Conservation (phyloP, 2,329 filamentous ascomycete genomes). For the Penicillium sp. region DNA sequence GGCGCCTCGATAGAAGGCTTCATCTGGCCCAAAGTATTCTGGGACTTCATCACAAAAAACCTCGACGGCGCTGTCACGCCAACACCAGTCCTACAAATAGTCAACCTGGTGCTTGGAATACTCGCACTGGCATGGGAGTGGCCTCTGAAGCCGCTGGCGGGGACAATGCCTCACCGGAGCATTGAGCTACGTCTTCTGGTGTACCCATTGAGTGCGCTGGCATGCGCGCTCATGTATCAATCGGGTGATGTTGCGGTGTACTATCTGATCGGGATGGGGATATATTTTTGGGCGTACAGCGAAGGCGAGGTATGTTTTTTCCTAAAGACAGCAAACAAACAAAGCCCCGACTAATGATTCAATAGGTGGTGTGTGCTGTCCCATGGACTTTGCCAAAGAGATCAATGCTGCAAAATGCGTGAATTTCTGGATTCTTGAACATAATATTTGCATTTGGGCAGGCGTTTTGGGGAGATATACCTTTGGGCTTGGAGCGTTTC, state of each 20-base stretch:
- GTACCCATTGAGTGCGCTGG: conserved; percentile 72
- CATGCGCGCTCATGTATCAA: conserved; percentile 79
- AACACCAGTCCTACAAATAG: conserved; percentile 79
- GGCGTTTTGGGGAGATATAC: conserved; percentile 13
- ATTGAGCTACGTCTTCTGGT: conserved; percentile 81
- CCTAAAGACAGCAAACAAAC: background rate
- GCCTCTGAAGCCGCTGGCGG: conserved; percentile 75
- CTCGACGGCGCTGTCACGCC: conserved; percentile 83
- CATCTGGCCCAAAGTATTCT: conserved; percentile 99
- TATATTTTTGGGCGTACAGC: conserved; percentile 96
- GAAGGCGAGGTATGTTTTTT: conserved; percentile 79
- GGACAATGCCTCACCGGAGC: conserved; percentile 74
- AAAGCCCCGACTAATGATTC: conserved; percentile 4
- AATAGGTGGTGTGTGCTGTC: conserved; percentile 62
- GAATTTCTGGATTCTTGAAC: background rate
- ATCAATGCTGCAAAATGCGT: conserved; percentile 21
- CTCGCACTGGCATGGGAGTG: conserved; percentile 83
- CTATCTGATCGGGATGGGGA: conserved; percentile 76
- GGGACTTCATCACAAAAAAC: conserved; percentile 90
- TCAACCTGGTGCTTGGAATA: conserved; percentile 82
- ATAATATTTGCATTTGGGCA: background rate
- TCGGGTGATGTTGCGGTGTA: conserved; percentile 89
- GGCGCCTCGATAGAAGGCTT: conserved; percentile 78
- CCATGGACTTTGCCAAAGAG: conserved; percentile 66
- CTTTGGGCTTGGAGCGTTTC: conserved; percentile 30